Percentiles rank a stretch among this genome's conserved stretches.
phyloP scores from a whole-genome alignment of 1,284 basidiomycete species.

The Pseudozyma flocculosa region DNA sequence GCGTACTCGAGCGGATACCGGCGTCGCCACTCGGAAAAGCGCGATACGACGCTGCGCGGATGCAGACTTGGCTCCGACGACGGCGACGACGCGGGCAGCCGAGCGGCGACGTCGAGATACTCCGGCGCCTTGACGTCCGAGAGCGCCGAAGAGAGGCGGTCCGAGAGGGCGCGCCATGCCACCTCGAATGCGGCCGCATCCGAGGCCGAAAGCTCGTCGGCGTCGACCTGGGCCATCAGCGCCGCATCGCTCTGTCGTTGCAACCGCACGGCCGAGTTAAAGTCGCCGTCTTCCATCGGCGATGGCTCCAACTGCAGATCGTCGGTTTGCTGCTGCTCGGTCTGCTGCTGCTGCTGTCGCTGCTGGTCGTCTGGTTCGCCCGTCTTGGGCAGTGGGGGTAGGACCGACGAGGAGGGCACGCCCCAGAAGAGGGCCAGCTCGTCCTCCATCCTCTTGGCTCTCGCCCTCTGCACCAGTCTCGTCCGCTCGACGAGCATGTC shows the following conservation, averaged over 20 bases:
- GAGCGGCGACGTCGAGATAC: slow-evolving; percentile 36
- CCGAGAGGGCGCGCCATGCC: slow-evolving; percentile 13
- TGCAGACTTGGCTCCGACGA: slow-evolving; percentile 23
- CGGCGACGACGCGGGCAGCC: slow-evolving; percentile 1
- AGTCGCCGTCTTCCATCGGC: slow-evolving; percentile 13
- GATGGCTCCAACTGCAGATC: neutral
- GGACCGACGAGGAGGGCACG: slow-evolving; percentile 13
- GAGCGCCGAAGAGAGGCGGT: slow-evolving; percentile 10
- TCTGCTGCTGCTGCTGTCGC: neutral
- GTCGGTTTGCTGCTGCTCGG: slow-evolving; percentile 2
- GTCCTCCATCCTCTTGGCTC: slow-evolving; percentile 29
- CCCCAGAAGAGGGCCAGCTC: slow-evolving; percentile 23
- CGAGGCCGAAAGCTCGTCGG: slow-evolving; percentile 8
- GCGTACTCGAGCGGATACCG: slow-evolving; percentile 44
- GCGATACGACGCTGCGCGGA: slow-evolving; percentile 34
- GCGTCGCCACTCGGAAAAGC: slow-evolving; percentile 42
- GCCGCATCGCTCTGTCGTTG: slow-evolving; percentile 2
- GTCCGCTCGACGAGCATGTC: slow-evolving; percentile 21
- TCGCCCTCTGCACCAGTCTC: slow-evolving; percentile 12
- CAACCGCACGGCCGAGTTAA: neutral
- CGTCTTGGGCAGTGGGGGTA: slow-evolving; percentile 5
- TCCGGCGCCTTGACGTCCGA: slow-evolving; percentile 46
- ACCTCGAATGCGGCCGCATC: slow-evolving; percentile 23
- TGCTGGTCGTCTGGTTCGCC: neutral
- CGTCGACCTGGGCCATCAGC: neutral